Base-by-base conservation (phyloP, 1,139 yeast genomes). In the Meyerozyma carpophila region DNA sequence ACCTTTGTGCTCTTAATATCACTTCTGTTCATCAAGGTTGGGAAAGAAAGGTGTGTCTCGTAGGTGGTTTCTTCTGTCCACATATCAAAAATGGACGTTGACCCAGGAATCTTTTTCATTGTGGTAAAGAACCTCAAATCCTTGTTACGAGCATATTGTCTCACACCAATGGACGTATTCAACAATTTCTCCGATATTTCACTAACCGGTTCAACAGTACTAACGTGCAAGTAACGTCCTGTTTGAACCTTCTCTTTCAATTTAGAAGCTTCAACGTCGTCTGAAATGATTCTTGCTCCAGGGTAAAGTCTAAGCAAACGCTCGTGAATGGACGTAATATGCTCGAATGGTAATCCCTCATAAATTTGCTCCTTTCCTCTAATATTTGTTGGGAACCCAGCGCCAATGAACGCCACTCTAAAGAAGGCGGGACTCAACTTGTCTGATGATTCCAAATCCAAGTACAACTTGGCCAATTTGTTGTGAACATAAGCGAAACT, bases 51-150 rank as follows among this genome's bases (percentile, higher is more conserved):
- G 46, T 63, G 71, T 0, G 96, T 85, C 53, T 82, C 89, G 62
- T 81, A 89, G 1, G 87, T 82, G 7, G 88, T 79, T 65, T 88
- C 95, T 58, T 88, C 95, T 25, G 93, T 89, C 95, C 96, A 88
- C 54, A 89, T 66, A 58, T 88, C 90, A 49, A 79, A 74, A 6
- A 86, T 84, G 8, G 87, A 77, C 0, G 81, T 78, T 3, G 88
- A 77, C 3, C 94, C 93, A 1, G 94, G 90, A 44, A 89, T 66
- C 54, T 85, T 82, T 61, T 85, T 77, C 46, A 84, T 74, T 39
- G 81, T 79, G 5, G 86, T 77, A 63, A 89, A 89, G 50, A 78
- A 77, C 55, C 81, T 77, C 65, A 87, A 69, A 58, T 87, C 81
- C 61, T 81, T 82, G 66, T 79, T 82, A 56, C 84, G 82, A 50